These are phyloP conservation scores for Penicillium sp. DNA, from an alignment of 2,329 filamentous ascomycete genomes.

Conservation along the genomic window DNA sequence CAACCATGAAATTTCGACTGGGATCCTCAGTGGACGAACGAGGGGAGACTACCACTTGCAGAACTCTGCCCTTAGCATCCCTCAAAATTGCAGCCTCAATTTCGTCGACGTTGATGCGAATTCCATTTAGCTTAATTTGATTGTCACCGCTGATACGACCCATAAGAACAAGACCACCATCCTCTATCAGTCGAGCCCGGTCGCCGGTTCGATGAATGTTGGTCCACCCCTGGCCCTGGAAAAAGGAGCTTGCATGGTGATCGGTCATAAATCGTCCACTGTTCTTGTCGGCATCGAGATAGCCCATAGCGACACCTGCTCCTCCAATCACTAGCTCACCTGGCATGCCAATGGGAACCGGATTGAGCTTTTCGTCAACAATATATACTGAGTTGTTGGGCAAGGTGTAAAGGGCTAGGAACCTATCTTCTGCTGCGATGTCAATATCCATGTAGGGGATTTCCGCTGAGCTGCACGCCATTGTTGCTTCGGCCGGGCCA, in stretches of 20 bases:
- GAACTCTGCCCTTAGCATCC: slow-evolving; percentile 17
- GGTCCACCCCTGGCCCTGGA: slow-evolving; percentile 11
- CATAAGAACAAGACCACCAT: slow-evolving; percentile 29
- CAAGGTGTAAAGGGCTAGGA: slow-evolving; percentile 25
- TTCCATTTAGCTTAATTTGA: slow-evolving; percentile 32
- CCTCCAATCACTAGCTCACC: slow-evolving; percentile 48
- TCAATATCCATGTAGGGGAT: slow-evolving; percentile 17
- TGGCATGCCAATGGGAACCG: slow-evolving; percentile 41
- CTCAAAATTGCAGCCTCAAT: slow-evolving; percentile 39
- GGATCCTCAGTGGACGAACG: slow-evolving; percentile 1
- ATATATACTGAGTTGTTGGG: slow-evolving; percentile 44
- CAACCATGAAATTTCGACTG: slow-evolving; percentile 11
- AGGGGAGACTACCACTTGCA: slow-evolving; percentile 16
- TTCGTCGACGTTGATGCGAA: slow-evolving; percentile 50
- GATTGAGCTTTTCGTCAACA: slow-evolving; percentile 40
- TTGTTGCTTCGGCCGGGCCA: slow-evolving; percentile 29
- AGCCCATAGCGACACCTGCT: slow-evolving; percentile 17
- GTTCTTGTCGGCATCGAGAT: slow-evolving; percentile 10
- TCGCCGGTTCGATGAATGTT: slow-evolving; percentile 15
- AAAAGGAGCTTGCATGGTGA: slow-evolving; percentile 10
- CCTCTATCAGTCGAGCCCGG: slow-evolving; percentile 10
- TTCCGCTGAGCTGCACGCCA: slow-evolving; percentile 17
- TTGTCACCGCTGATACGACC: slow-evolving; percentile 33
- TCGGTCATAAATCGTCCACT: slow-evolving; percentile 11
- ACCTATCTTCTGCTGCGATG: too few species aligned